These are phyloP conservation scores for Leccinum ponderosum DNA, from an alignment of 1,284 basidiomycete genomes.

Conservation along the genomic window DNA sequence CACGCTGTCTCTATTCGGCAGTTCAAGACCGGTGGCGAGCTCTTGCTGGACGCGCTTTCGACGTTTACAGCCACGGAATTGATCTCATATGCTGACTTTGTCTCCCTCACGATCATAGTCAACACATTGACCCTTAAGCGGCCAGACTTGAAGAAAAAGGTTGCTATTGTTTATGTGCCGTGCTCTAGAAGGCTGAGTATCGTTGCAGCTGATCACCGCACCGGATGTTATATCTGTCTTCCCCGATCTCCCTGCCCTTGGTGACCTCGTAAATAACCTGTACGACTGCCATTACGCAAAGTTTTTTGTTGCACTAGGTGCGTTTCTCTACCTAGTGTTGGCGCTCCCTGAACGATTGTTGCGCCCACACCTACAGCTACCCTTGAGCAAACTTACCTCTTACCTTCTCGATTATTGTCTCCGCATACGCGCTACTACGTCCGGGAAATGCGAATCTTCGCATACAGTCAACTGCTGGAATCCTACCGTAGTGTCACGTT, in stretches of 20 bases:
- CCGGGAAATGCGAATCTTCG: constrained; percentile 95
- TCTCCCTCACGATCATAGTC: constrained; percentile 82
- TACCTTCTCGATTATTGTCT: constrained; percentile 84
- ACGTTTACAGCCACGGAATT: constrained; percentile 96
- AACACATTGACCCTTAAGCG: constrained; percentile 79
- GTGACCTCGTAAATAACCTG: constrained; percentile 72
- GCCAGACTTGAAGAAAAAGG: constrained; percentile 93
- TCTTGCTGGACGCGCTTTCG: constrained; percentile 88
- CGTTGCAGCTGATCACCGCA: constrained; percentile 56
- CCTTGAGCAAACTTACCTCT: constrained; percentile 84
- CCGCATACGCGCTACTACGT: constrained; percentile 92
- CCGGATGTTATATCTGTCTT: constrained; percentile 75
- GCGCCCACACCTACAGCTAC: constrained; percentile 54
- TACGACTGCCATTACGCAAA: constrained; percentile 95
- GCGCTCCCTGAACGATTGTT: background rate
- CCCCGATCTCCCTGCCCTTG: constrained; percentile 68
- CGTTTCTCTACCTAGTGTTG: background rate
- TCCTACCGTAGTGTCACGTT: constrained; percentile 90
- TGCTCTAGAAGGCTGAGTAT: constrained; percentile 1
- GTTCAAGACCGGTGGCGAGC: constrained; percentile 71
- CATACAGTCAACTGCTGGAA: constrained; percentile 91
- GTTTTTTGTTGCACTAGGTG: constrained; percentile 89
- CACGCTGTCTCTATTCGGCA: constrained; percentile 86
- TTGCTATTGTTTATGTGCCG: constrained; percentile 30
- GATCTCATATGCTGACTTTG: constrained; percentile 90